phyloP scores from a whole-genome alignment of 2,329 filamentous ascomycete genomes.

The Scortechinia acanthostroma region DNA sequence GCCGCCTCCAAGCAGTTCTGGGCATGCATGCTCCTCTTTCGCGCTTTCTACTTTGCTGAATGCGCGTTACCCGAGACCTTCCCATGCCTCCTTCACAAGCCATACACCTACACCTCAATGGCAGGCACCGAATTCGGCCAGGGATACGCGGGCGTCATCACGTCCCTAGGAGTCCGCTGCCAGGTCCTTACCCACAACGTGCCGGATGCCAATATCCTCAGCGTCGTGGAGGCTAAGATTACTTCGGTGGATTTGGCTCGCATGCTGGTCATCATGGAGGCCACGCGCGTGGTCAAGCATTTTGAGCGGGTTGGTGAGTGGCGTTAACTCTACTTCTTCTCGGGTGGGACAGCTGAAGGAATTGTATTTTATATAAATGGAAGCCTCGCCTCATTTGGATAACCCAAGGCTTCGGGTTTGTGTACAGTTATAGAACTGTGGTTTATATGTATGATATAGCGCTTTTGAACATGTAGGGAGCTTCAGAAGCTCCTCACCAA shows the following conservation, averaged over 20 bases:
- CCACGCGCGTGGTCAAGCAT: neutral
- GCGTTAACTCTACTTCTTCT: neutral
- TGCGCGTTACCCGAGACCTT: constrained; percentile 38
- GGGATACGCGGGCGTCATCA: constrained; percentile 16
- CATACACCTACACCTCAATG: constrained; percentile 10
- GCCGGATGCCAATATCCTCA: constrained; percentile 17
- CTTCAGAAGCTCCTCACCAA: too few relatives aligned
- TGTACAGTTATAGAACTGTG: too few relatives aligned
- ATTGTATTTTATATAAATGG: too few relatives aligned
- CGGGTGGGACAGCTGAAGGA: too few relatives aligned
- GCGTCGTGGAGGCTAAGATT: constrained; percentile 22
- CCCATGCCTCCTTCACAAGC: constrained; percentile 19
- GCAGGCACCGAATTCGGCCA: constrained; percentile 10
- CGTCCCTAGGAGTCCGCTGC: constrained; percentile 19
- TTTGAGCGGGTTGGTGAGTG: neutral
- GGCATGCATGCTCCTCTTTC: constrained; percentile 42
- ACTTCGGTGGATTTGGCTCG: constrained; percentile 19
- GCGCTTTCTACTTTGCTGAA: constrained; percentile 46
- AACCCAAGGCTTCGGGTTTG: too few relatives aligned
- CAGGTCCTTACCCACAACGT: constrained; percentile 7
- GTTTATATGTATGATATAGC: too few relatives aligned
- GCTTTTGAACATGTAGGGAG: too few relatives aligned
- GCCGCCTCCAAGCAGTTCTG: constrained; percentile 31
- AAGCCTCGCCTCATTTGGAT: neutral
- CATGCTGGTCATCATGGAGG: constrained; percentile 19